phyloP scores from a whole-genome alignment of 331 rosid species.

The Quercus phellos region DNA sequence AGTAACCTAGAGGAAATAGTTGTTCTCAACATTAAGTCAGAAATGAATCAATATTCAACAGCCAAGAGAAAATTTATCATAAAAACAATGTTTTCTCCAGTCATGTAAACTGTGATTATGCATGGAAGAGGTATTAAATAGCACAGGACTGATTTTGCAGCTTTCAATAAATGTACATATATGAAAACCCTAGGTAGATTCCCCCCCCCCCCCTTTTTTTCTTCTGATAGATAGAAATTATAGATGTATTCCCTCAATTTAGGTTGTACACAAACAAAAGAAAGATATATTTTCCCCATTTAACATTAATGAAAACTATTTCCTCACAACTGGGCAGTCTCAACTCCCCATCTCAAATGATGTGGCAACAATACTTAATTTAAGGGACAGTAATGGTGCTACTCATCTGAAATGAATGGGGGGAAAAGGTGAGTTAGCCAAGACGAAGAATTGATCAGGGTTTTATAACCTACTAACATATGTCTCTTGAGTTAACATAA shows the following conservation, averaged over 20 bases:
- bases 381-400: background rate
- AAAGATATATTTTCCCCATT: background rate
- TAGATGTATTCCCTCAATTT: background rate
- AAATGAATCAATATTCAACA: background rate
- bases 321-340: background rate
- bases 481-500: background rate
- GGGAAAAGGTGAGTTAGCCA: background rate
- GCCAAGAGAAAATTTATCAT: background rate
- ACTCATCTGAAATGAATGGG: background rate
- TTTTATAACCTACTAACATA: background rate
- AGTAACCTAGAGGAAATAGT: constrained; percentile 63
- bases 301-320: background rate
- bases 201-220: background rate
- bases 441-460: background rate
- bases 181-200: background rate
- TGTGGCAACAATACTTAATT: background rate
- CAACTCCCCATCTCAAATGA: background rate
- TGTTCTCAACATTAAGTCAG: constrained; percentile 25
- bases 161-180: background rate
- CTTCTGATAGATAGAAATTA: background rate
- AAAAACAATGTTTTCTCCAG: background rate
- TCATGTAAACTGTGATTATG: background rate
- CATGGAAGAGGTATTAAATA: background rate
- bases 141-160: background rate
- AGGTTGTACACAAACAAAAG: background rate